Evolutionary conservation across 495 filamentous ascomycete genomes (phyloP).

Genomic region (Penicillium tannophilum): DNA sequence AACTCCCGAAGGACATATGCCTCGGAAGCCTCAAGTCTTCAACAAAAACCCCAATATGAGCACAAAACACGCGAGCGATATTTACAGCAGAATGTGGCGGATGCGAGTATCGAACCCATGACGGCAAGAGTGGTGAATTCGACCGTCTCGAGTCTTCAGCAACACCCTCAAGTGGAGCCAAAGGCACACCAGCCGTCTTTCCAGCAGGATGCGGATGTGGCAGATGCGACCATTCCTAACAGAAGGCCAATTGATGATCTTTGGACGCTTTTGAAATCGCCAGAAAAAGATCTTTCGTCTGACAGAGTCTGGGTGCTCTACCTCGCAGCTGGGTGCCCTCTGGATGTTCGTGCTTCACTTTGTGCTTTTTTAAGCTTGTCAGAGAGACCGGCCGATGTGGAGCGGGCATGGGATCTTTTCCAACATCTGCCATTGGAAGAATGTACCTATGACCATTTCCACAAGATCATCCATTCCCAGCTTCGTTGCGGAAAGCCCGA

Average conservation of each 20-base stretch:
- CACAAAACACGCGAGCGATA: not conserved
- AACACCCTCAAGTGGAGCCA: not conserved
- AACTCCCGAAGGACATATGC: constrained; percentile 33
- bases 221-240: not conserved
- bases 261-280: constrained; percentile 20
- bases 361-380: constrained; percentile 45
- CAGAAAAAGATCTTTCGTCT: constrained; percentile 18
- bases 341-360: constrained; percentile 30
- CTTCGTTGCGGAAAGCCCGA: constrained; percentile 15
- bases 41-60: constrained; percentile 2
- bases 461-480: constrained; percentile 33
- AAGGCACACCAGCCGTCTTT: not conserved
- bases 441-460: constrained; percentile 42
- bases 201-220: not conserved
- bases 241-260: not conserved
- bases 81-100: not conserved
- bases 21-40: constrained; percentile 27
- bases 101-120: not conserved
- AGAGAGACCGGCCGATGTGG: constrained; percentile 30
- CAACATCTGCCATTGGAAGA: constrained; percentile 32
- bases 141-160: not conserved
- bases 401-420: constrained; percentile 46
- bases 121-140: not conserved
- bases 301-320: constrained; percentile 44
- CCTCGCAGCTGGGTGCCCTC: constrained; percentile 30